Base-by-base conservation (phyloP, 768 basidiomycete genomes). In the Pleurotus salmoneostramineus region DNA sequence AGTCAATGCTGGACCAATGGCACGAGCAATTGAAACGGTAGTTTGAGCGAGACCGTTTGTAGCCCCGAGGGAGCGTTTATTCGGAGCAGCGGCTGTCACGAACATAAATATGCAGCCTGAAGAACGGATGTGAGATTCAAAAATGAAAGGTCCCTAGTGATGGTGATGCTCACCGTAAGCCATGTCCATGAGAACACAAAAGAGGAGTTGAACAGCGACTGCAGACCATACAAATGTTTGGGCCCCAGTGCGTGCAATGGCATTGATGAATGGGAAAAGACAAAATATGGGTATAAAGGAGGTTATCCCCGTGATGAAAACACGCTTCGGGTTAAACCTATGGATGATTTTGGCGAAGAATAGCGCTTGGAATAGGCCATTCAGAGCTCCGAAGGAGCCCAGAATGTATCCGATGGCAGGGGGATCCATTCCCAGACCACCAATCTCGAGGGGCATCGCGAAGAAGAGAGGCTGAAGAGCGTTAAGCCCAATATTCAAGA, bases 31-130 rank as follows among this genome's bases (percentile, higher is more conserved):
- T 1, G 81, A 77, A 2, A 73, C 76, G 0, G 76, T 69, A 10
- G 78, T 84, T 62, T 85, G 83, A 2, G 77, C 74, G 17, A 85
- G 70, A 2, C 85, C 85, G 57, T 86, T 83, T 1, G 79, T 80
- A 3, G 83, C 79, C 5, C 85, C 85, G 3, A 87, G 72, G 0
- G 82, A 79, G 14, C 71, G 71, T 55, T 75, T 78, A 57, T 77
- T 78, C 0, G 85, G 83, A 1, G 83, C 72, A 1, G 82, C 77
- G 33, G 75, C 73, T 3, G 79, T 83, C 51, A 84, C 69, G 55
- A 77, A 83, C 62, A 85, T 76, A 51, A 79, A 81, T 12, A 81
- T 75, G 44, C 78, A 78, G 17, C 77, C 83, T 83, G 34, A 5
- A 15, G 17, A 34, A 32, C 50, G 3, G 44, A 3, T 10, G 14